phyloP scores from a whole-genome alignment of 1,284 basidiomycete species.

The Cryptococcus sp. region DNA sequence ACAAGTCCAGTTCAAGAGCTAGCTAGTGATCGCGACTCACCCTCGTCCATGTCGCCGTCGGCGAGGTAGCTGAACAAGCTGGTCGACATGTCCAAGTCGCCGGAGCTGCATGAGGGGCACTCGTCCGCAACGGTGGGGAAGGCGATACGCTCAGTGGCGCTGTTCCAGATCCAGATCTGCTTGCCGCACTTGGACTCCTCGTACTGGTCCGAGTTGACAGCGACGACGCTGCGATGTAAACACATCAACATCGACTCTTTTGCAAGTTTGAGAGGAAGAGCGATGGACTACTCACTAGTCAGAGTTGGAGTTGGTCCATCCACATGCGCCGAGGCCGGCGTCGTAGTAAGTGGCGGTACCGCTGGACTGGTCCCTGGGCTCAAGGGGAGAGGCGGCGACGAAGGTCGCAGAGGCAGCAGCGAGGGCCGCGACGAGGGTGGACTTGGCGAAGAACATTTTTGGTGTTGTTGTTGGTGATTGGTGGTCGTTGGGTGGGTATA shows the following conservation, averaged over 20 bases:
- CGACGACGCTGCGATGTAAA: conserved; percentile 35
- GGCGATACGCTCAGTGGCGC: conserved; percentile 60
- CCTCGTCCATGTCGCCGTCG: conserved; percentile 39
- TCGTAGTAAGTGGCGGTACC: conserved; percentile 36
- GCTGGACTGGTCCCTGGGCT: conserved; percentile 14
- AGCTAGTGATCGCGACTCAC: conserved; percentile 17
- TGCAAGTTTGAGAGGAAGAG: conserved; percentile 9
- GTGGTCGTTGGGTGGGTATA: conserved; percentile 8
- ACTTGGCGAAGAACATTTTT: background rate
- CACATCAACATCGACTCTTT: background rate
- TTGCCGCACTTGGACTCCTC: conserved; percentile 59
- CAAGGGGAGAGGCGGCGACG: conserved; percentile 17
- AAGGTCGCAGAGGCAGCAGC: background rate
- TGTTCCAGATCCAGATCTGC: conserved; percentile 67
- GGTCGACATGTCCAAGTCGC: conserved; percentile 56
- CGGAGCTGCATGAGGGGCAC: conserved; percentile 54
- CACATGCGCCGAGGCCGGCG: conserved; percentile 37
- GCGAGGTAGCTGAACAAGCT: conserved; percentile 52
- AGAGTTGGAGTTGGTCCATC: conserved; percentile 29
- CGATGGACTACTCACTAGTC: conserved; percentile 18
- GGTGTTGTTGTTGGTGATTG: background rate
- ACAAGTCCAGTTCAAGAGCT: background rate
- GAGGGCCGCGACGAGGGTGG: background rate
- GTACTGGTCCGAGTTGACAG: conserved; percentile 42
- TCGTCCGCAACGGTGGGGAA: conserved; percentile 63